phyloP scores from a whole-genome alignment of 768 basidiomycete genomes.

The Hygrocybe punicea region DNA sequence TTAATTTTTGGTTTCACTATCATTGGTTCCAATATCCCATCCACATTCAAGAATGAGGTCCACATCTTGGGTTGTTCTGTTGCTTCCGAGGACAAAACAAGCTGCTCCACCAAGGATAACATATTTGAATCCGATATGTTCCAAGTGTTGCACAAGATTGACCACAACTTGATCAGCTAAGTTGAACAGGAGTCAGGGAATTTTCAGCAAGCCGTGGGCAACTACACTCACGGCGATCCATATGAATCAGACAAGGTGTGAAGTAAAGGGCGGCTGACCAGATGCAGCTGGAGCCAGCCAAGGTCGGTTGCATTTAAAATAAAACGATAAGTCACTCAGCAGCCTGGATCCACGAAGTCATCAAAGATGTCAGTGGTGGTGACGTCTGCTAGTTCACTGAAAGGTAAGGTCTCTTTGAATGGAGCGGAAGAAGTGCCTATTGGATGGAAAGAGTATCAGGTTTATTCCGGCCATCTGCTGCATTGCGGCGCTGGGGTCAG shows the following conservation, averaged over 20 bases:
- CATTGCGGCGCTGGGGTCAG: neutral
- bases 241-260: too few relatives aligned
- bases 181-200: too few relatives aligned
- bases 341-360: neutral
- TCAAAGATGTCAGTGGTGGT: neutral
- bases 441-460: neutral
- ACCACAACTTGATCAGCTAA: neutral
- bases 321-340: too few relatives aligned
- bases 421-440: neutral
- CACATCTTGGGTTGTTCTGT: neutral
- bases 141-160: neutral
- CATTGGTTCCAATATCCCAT: too few relatives aligned
- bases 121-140: neutral
- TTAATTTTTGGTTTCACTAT: neutral
- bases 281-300: too few relatives aligned
- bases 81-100: neutral
- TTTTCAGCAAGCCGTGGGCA: too few relatives aligned
- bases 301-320: too few relatives aligned
- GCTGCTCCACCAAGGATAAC: neutral
- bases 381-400: neutral
- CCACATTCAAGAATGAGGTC: neutral
- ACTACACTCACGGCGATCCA: too few relatives aligned
- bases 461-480: neutral
- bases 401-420: conserved; percentile 1
- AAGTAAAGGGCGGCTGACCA: too few relatives aligned